A percentile compares a stretch with the other conserved stretches of the same genome.
Evolutionary conservation across 805 yeast genomes (phyloP).

Genomic region (Nakazawaea wyomingensis): DNA sequence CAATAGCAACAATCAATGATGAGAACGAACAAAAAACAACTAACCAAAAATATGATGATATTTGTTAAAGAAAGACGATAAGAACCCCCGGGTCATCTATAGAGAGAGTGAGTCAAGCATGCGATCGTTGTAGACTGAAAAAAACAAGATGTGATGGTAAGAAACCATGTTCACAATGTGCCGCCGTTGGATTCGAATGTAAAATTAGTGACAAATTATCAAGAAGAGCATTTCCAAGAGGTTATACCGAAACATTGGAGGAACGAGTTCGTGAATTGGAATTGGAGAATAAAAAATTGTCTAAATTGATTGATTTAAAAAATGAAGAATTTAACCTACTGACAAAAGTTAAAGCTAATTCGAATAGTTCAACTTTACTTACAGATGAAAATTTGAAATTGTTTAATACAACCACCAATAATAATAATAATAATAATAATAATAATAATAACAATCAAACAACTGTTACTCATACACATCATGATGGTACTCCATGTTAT

Average conservation of each 20-base stretch:
- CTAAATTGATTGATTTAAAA: conserved; percentile 56
- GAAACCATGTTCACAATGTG: conserved; percentile 77
- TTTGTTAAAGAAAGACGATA: conserved; percentile 41
- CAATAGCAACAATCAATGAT: too few species aligned
- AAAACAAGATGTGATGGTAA: conserved; percentile 77
- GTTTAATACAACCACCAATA: conserved; percentile 16
- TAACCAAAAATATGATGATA: background rate
- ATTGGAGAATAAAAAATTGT: conserved; percentile 67
- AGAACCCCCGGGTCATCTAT: conserved; percentile 62
- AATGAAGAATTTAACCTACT: conserved; percentile 51
- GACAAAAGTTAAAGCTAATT: conserved; percentile 2
- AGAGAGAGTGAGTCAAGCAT: conserved; percentile 82
- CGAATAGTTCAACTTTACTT: background rate
- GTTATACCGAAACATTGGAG: conserved; percentile 86
- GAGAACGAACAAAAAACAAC: too few species aligned
- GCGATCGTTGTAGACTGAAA: conserved; percentile 83
- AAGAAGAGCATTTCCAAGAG: conserved; percentile 84
- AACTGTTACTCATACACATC: conserved; percentile 25
- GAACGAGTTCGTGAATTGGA: conserved; percentile 84
- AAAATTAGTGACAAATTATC: conserved; percentile 83
- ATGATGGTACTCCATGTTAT: conserved; percentile 47
- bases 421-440: conserved; percentile 16
- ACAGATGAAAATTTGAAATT: conserved; percentile 26
- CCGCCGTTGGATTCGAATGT: conserved; percentile 80
- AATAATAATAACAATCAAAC: too few species aligned